These are phyloP conservation scores for Ophiostoma pallidulum DNA, from an alignment of 2,329 filamentous ascomycete genomes.

Conservation along the genomic window DNA sequence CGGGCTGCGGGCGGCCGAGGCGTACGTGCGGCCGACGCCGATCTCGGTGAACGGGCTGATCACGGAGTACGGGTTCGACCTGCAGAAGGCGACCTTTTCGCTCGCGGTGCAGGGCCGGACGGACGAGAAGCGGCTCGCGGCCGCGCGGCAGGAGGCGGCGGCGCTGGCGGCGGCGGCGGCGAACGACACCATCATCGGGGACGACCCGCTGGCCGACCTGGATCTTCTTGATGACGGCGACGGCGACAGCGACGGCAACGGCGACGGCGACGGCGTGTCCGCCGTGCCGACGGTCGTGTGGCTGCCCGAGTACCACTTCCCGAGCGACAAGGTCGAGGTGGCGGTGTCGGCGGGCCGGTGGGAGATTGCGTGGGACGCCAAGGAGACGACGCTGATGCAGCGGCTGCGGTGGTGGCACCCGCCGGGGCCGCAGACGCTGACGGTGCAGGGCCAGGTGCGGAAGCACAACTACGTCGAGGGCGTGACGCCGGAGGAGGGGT, in stretches of 20 bases:
- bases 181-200: too few species aligned
- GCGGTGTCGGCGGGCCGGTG: conserved; percentile 80
- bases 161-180: not conserved
- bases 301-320: conserved; percentile 88
- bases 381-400: conserved; percentile 61
- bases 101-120: conserved; percentile 49
- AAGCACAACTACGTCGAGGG: conserved; percentile 48
- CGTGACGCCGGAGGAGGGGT: conserved; percentile 58
- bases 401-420: conserved; percentile 87
- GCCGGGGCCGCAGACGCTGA: conserved; percentile 72
- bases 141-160: not conserved
- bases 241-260: not conserved
- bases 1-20: conserved; percentile 84
- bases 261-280: conserved; percentile 3
- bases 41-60: conserved; percentile 65
- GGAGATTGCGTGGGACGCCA: conserved; percentile 68
- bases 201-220: not conserved
- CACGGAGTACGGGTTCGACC: conserved; percentile 66
- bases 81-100: conserved; percentile 67
- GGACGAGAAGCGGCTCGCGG: conserved; percentile 4
- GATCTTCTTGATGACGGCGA: not conserved
- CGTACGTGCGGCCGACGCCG: conserved; percentile 79
- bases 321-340: conserved; percentile 60
- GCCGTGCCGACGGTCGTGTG: conserved; percentile 65
- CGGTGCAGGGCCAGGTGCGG: conserved; percentile 63